Evolutionary conservation across 1,284 basidiomycete species (phyloP).

Genomic region (Fomitopsis betulina): DNA sequence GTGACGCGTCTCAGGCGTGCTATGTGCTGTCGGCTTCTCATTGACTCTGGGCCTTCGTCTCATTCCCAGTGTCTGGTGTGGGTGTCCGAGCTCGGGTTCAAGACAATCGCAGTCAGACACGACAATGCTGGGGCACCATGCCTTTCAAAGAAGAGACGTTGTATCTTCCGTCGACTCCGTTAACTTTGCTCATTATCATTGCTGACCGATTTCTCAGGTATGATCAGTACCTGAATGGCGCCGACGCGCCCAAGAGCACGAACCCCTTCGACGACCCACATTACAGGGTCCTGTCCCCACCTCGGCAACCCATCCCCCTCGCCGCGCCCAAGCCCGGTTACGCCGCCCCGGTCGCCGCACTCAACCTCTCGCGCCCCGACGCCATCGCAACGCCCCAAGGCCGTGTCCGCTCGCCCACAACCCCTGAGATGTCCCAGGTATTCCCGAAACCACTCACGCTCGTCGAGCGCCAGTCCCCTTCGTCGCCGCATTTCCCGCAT

Average conservation of each 20-base stretch:
- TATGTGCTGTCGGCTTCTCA: too few relatives aligned
- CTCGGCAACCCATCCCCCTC: conserved; percentile 39
- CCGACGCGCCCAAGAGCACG: conserved; percentile 43
- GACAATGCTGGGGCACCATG: not conserved
- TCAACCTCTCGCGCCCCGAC: conserved; percentile 48
- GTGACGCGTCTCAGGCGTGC: not conserved
- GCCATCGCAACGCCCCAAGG: conserved; percentile 35
- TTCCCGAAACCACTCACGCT: conserved; percentile 29
- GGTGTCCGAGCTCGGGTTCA: too few relatives aligned
- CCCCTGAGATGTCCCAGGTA: conserved; percentile 39
- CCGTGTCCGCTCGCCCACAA: conserved; percentile 21
- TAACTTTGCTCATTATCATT: not conserved
- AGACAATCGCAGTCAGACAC: not conserved
- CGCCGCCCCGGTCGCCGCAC: conserved; percentile 58
- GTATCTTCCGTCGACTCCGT: not conserved
- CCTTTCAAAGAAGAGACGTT: not conserved
- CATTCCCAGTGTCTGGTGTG: too few relatives aligned
- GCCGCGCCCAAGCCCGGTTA: conserved; percentile 71
- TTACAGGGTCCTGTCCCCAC: conserved; percentile 37
- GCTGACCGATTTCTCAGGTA: conserved; percentile 40
- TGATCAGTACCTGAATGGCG: conserved; percentile 49
- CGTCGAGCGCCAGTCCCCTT: conserved; percentile 20
- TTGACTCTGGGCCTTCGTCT: too few relatives aligned
- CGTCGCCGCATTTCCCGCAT: conserved; percentile 30
- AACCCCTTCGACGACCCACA: conserved; percentile 36